Evolutionary conservation across 345 rosid species (phyloP).

Genomic region (Arabis hirsuta): DNA sequence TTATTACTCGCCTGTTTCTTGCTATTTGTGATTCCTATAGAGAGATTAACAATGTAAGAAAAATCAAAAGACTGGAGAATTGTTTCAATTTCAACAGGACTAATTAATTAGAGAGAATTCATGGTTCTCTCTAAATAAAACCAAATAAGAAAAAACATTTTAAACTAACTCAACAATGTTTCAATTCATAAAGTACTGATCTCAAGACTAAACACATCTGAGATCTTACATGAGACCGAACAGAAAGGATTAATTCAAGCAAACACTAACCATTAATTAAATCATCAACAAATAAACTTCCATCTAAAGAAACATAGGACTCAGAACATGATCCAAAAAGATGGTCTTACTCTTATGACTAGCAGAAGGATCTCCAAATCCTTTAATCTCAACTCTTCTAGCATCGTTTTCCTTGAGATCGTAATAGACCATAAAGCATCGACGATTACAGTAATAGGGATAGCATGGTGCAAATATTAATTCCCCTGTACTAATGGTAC

Average conservation of each 20-base stretch:
- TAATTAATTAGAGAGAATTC: background rate
- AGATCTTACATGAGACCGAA: background rate
- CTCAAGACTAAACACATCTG: background rate
- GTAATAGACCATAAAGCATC: background rate
- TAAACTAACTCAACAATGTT: too few relatives aligned
- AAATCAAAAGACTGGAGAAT: background rate
- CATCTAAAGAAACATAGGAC: background rate
- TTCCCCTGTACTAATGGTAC: background rate
- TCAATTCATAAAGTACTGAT: background rate
- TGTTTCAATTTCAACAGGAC: background rate
- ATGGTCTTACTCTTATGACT: background rate
- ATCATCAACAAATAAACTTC: background rate
- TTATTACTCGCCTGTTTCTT: too few relatives aligned
- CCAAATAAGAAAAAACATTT: background rate
- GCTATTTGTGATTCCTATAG: too few relatives aligned
- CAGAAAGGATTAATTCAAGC: background rate
- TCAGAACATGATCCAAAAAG: background rate
- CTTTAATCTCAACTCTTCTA: conserved; percentile 3
- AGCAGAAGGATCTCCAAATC: background rate
- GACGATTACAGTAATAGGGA: background rate
- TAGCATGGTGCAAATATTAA: background rate
- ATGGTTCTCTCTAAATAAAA: background rate
- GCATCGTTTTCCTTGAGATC: background rate
- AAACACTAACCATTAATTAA: background rate
- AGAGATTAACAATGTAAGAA: background rate